Base-by-base conservation (phyloP, 768 basidiomycete species). In the Postia placenta region DNA sequence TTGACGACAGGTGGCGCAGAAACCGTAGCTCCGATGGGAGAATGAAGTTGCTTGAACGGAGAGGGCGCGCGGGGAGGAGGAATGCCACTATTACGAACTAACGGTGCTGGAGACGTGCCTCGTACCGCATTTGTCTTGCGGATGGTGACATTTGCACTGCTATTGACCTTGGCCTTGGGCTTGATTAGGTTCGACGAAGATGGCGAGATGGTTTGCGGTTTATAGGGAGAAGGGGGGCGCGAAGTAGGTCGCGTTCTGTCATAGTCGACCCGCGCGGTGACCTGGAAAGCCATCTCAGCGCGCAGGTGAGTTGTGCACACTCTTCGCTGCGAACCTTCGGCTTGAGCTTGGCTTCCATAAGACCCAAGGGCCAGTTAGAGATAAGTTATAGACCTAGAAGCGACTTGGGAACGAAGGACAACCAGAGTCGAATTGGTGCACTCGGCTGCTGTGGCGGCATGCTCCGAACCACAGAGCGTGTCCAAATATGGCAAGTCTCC, bases 151-250 rank as follows among this genome's bases (percentile, higher is more conserved):
- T 52, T 61, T 12, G 78, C 78, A 55, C 70, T 78, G 51, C 68
- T 74, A 57, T 79, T 84, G 33, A 86, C 70, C 64, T 81, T 86
- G 50, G 79, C 81, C 60, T 71, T 84, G 12, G 80, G 78, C 48
- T 77, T 63, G 35, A 67, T 56, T 37, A 57, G 53, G 11, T 63
- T 52, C 5, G 62, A 50, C 1, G 64, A 63, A 0, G 70, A 59
- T 20, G 60, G 58, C 1, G 60, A 57, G 15, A 61, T 51, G 1
- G 58, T 42, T 11, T 60, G 58, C 56, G 59, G 54, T 59, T 75
- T 79, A 52, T 65, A 60, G 14, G 78, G 78, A 5, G 81, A 83
- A 9, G 63, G 56, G 11, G 81, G 79, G 40, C 80, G 69, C 7
- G 81, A 83, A 9, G 63, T 56, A 12, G 81, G 79, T 39, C 80